A percentile compares a stretch with the other conserved stretches of the same genome.
These are phyloP conservation scores for Phytopythium oedochilum DNA, from an alignment of 352 stramenopile genomes.

Conservation along the genomic window DNA sequence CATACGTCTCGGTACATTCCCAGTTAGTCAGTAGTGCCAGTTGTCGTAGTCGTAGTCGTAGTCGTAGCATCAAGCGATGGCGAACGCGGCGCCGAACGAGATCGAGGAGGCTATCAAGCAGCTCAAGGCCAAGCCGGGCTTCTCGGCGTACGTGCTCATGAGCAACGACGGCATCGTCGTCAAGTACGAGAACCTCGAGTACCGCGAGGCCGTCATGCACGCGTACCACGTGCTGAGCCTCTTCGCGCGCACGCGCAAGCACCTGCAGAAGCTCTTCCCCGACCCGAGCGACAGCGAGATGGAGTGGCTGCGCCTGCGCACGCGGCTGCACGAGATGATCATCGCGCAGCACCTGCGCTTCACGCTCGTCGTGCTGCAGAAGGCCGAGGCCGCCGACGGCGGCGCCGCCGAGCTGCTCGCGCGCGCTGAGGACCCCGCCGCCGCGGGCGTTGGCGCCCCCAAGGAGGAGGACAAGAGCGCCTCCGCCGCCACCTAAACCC, in stretches of 20 bases:
- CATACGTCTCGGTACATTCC: too few relatives aligned
- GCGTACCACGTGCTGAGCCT: conserved; percentile 89
- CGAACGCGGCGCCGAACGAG: conserved; percentile 80
- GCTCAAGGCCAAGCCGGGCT: conserved; percentile 88
- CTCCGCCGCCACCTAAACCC: conserved; percentile 4
- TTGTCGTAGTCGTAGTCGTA: too few relatives aligned
- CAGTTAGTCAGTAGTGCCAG: too few relatives aligned
- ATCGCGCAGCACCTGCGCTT: conserved; percentile 86
- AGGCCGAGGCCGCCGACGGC: conserved; percentile 28
- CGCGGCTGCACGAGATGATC: conserved; percentile 91
- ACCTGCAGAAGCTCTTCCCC: conserved; percentile 83
- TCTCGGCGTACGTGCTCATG: conserved; percentile 89
- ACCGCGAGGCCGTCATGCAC: conserved; percentile 90
- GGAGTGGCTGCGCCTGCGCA: conserved; percentile 88
- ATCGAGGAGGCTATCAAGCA: conserved; percentile 92
- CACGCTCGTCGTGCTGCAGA: conserved; percentile 86
- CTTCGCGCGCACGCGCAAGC: conserved; percentile 78
- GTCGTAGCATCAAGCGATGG: too few relatives aligned
- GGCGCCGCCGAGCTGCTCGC: conserved; percentile 1
- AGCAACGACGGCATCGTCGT: conserved; percentile 94
- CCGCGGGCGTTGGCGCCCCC: not conserved
- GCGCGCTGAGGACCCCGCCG: not conserved
- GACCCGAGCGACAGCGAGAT: conserved; percentile 85
- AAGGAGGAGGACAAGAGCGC: conserved; percentile 4
- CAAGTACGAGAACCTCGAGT: conserved; percentile 91